phyloP scores from a whole-genome alignment of 805 yeast species.

The Starmerella potacharoeniae region DNA sequence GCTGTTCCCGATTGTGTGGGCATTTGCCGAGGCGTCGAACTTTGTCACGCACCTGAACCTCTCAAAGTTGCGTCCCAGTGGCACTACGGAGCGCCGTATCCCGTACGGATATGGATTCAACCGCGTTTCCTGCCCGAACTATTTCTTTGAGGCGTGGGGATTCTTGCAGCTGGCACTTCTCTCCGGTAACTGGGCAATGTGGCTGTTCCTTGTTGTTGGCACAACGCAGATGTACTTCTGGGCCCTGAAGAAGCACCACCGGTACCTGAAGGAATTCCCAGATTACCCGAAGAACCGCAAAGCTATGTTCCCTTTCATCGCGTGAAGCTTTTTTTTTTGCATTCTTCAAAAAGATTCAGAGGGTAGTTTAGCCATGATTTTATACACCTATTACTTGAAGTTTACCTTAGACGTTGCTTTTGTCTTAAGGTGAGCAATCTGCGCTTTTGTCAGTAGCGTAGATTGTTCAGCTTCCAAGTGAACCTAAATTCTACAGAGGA shows the following conservation, averaged over 20 bases:
- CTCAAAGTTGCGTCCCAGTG: slow-evolving; percentile 41
- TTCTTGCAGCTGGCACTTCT: slow-evolving; percentile 66
- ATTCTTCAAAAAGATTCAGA: too few species aligned
- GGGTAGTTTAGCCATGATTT: too few species aligned
- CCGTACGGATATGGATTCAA: slow-evolving; percentile 81
- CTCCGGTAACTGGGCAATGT: slow-evolving; percentile 66
- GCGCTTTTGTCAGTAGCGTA: too few species aligned
- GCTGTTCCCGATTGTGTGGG: slow-evolving; percentile 25
- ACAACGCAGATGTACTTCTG: slow-evolving; percentile 77
- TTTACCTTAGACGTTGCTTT: too few species aligned
- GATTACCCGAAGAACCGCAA: slow-evolving; percentile 72
- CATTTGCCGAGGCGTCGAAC: slow-evolving; percentile 59
- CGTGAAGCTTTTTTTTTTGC: slow-evolving; percentile 28
- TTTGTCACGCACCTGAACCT: slow-evolving; percentile 59
- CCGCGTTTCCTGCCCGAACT: slow-evolving; percentile 82
- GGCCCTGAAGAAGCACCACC: slow-evolving; percentile 78
- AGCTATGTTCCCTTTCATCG: slow-evolving; percentile 64
- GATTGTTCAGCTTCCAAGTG: too few species aligned
- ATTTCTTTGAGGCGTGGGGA: slow-evolving; percentile 69
- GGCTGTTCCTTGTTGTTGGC: slow-evolving; percentile 59
- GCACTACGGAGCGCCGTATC: slow-evolving; percentile 49
- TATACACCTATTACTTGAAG: too few species aligned
- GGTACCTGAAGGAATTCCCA: slow-evolving; percentile 58
- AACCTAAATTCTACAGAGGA: too few species aligned
- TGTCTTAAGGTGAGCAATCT: too few species aligned